These are phyloP conservation scores for Tubosaeta sp. DNA, from an alignment of 768 basidiomycete genomes.

Conservation along the genomic window DNA sequence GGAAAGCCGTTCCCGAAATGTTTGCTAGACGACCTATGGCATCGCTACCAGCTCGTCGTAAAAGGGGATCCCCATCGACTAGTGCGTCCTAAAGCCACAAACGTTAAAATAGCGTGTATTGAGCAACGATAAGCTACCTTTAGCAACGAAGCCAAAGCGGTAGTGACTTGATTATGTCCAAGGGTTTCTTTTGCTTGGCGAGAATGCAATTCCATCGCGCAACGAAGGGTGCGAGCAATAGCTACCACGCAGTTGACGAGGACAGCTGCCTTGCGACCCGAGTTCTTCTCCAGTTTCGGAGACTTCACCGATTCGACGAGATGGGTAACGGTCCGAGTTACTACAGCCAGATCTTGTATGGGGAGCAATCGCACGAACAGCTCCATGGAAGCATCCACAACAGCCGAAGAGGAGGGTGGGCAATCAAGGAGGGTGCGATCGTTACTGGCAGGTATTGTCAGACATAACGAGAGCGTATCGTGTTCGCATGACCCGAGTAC, in stretches of 20 bases:
- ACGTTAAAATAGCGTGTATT: slow-evolving; percentile 9
- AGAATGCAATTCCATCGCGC: slow-evolving; percentile 46
- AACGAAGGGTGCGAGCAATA: slow-evolving; percentile 63
- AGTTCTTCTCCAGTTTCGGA: slow-evolving; percentile 79
- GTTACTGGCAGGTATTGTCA: slow-evolving; percentile 39
- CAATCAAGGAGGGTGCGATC: slow-evolving; percentile 53
- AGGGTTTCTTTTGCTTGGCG: slow-evolving; percentile 64
- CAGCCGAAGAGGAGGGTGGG: slow-evolving; percentile 73
- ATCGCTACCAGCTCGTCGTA: slow-evolving; percentile 81
- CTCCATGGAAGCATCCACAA: slow-evolving; percentile 86
- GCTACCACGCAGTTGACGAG: slow-evolving; percentile 76
- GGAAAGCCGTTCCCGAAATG: slow-evolving; percentile 76
- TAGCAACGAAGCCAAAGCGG: slow-evolving; percentile 62
- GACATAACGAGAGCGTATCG: slow-evolving; percentile 72
- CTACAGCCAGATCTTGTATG: slow-evolving; percentile 63
- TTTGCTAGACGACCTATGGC: slow-evolving; percentile 84
- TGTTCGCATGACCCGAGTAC: slow-evolving; percentile 83
- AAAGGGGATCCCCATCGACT: slow-evolving; percentile 70
- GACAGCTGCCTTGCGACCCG: slow-evolving; percentile 81
- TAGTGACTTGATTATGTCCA: slow-evolving; percentile 59
- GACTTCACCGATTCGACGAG: slow-evolving; percentile 67
- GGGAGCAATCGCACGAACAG: slow-evolving; percentile 79
- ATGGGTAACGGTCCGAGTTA: slow-evolving; percentile 49
- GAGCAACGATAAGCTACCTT: slow-evolving; percentile 51
- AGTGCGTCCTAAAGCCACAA: slow-evolving; percentile 57